Conservation (phyloP, 2,329 filamentous ascomycete genomes). For the Nigrospora osmanthi region DNA sequence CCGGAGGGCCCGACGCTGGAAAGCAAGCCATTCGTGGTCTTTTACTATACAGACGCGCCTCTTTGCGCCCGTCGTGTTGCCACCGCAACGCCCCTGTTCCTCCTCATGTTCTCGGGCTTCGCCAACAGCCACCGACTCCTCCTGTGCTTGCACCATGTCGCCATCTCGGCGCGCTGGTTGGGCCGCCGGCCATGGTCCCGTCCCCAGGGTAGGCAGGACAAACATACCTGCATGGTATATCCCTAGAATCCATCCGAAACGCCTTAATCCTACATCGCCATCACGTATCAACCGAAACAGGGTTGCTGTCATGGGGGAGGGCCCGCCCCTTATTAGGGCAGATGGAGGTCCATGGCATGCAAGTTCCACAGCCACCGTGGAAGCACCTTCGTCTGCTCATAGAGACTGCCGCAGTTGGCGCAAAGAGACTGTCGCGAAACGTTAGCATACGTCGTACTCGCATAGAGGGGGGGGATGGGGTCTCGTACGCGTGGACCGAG, state of each 20-base stretch:
- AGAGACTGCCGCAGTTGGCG: constrained; percentile 86
- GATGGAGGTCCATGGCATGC: constrained; percentile 36
- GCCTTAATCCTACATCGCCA: constrained; percentile 5
- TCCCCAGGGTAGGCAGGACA: no score
- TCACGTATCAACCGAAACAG: background rate
- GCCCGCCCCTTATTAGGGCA: constrained; percentile 7
- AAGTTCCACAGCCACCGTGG: constrained; percentile 70
- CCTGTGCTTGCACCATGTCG: no score
- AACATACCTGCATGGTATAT: constrained; percentile 1
- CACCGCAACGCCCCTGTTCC: no score
- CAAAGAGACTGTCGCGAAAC: constrained; percentile 61
- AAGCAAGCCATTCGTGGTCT: no score
- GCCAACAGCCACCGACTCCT: no score
- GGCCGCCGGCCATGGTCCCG: no score
- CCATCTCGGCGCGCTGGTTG: no score
- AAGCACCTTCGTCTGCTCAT: constrained; percentile 77
- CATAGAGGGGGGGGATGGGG: constrained; percentile 3
- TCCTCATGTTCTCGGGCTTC: no score
- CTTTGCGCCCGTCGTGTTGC: no score
- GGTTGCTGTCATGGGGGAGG: background rate
- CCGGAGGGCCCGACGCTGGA: no score
- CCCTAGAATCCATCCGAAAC: constrained; percentile 3
- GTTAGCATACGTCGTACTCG: constrained; percentile 12
- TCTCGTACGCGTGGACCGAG: constrained; percentile 67
- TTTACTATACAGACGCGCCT: no score